Base-by-base conservation (phyloP, 2,329 filamentous ascomycete genomes). In the Polytolypa hystricis region DNA sequence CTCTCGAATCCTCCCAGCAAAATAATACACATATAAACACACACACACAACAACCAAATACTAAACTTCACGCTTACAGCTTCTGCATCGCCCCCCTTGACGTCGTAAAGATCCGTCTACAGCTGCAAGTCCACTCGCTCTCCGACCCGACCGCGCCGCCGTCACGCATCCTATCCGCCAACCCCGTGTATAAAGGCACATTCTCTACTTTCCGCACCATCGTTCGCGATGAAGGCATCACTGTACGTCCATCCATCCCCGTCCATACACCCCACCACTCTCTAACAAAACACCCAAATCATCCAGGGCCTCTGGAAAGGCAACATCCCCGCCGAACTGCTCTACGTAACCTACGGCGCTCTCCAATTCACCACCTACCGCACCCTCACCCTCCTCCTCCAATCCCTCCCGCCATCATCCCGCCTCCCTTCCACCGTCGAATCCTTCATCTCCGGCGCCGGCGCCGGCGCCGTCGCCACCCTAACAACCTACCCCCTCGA, bases 21-120 rank as follows among this genome's bases (percentile, higher is more conserved):
- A 3, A 4, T 23, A 26, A 12, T n/a, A n/a, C n/a, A n/a, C n/a
- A n/a, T n/a, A n/a, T n/a, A n/a, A n/a, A n/a, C n/a, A n/a, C n/a
- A n/a, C n/a, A n/a, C n/a, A n/a, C n/a, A 25, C 7, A 25, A 25
- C 21, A 7, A 7, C 21, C 21, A 25, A 25, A 25, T 7, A 7
- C 21, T 31, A 11, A 23, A 18, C 21, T 20, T 25, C 7, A 35
- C 31, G 14, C 19, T 4, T 17, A 35, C 49, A 86, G 84, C 57
- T 96, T 98, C 68, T 76, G 91, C 54, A 81, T 96, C 56, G 85
- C 91, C 12, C 91, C 91, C 36, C 81, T 98, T 47, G 91, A 98
- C 61, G 91, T 98, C 44, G 78, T 96, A 64, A 96, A 98, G 69
- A 98, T 98, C 63, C 84, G 91, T 31, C 79, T 96, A 30, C 91